Evolutionary conservation across 116 monocot species (phyloP), one percentile per base, ranked within the genome.

Genomic region (Zostera marina): DNA sequence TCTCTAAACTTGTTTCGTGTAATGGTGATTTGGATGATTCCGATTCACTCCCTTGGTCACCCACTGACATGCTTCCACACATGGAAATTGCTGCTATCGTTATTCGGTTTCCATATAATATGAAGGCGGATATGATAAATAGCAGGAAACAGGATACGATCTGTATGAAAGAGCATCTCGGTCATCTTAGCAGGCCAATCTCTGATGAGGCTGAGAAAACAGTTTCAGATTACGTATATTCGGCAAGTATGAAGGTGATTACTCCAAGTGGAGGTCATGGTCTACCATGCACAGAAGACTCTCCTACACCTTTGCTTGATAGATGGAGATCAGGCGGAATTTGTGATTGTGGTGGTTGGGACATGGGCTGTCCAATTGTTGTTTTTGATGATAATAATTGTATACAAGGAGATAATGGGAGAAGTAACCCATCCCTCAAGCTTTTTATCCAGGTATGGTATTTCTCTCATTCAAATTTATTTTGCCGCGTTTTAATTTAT

Each of bases 291-390:
- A 39, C 22, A 47, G 62, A 62, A 53, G 72, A 62, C 14, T 51
- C 83, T 3, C 87, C 92, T 21, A 81, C 87, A 47, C 65, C 79
- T 3, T 79, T 92, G 53, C 78, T 92, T 24, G 79, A 92, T 67
- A 81, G 87, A 76, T 87, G 83, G 87, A 78, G 80, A 73, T 76
- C 58, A 55, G 84, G 87, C 39, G 92, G 87, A 53, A 72, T 69
- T 7, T 92, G 92, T 72, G 87, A 92, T 61, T 92, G 92, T 68
- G 92, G 92, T 56, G 92, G 92, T 19, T 92, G 92, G 92, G 92
- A 92, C 59, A 87, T 92, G 87, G 80, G 69, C 3, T 92, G 92
- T 25, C 87, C 92, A 19, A 72, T 92, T 74, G 57, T 54, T 38
- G 73, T 92, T 16, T 65, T 92, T 60, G 72, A 79, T n/a, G 75